A percentile compares a stretch with the other conserved stretches of the same genome.
These are phyloP conservation scores for Ocimum tenuiflorum DNA, from an alignment of 257 asterid species.

Conservation along the genomic window DNA sequence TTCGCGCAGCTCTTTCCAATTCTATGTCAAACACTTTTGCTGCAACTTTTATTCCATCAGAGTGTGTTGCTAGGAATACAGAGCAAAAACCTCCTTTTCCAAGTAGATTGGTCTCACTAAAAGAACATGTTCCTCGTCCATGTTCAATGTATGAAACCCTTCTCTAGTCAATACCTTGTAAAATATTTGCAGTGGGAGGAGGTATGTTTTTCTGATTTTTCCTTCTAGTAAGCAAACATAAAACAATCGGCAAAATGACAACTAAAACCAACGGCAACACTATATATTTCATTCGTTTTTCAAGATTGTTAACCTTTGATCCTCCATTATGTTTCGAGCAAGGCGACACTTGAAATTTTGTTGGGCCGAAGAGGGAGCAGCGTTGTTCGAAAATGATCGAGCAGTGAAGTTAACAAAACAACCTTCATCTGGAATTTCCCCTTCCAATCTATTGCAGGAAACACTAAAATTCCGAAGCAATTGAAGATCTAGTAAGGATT, in stretches of 20 bases:
- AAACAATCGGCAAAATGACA: background rate
- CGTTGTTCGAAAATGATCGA: background rate
- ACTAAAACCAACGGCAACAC: background rate
- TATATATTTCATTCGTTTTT: background rate
- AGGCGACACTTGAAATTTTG: background rate
- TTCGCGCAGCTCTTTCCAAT: background rate
- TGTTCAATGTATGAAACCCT: slow-evolving; percentile 25
- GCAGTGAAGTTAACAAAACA: slow-evolving; percentile 1
- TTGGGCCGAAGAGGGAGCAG: background rate
- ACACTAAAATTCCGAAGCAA: background rate
- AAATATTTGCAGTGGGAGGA: background rate
- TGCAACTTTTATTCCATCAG: background rate
- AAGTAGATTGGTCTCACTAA: slow-evolving; percentile 16
- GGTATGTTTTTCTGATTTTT: background rate
- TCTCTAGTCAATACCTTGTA: slow-evolving; percentile 9
- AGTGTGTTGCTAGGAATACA: background rate
- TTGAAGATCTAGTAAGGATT: too few species aligned
- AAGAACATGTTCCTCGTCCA: slow-evolving; percentile 15
- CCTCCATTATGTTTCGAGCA: background rate
- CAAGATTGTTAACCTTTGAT: background rate
- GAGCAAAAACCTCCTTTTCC: background rate
- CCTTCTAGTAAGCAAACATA: slow-evolving; percentile 2
- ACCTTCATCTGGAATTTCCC: background rate
- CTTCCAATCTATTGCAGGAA: background rate
- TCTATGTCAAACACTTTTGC: background rate